Evolutionary conservation across 768 basidiomycete species (phyloP).

Genomic region (Lactifluus subvellereus): DNA sequence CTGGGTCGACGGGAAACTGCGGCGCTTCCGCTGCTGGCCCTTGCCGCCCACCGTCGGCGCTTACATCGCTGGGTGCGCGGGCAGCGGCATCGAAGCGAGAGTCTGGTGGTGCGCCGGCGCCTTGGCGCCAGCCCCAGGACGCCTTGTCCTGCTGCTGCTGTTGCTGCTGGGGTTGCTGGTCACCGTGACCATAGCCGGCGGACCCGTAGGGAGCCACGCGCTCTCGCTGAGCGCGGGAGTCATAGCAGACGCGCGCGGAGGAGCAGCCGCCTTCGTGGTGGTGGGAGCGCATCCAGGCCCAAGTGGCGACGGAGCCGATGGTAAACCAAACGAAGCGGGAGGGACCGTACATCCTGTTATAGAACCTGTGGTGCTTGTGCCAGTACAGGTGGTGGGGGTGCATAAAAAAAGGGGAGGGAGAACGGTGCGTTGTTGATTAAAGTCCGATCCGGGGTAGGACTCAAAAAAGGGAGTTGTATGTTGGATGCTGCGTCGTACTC

Average conservation of each 20-base stretch:
- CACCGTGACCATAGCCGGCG: not conserved
- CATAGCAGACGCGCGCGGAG: slow-evolving; percentile 33
- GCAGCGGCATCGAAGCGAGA: not conserved
- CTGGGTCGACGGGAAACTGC: not conserved
- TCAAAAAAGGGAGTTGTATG: not conserved
- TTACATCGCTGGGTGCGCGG: too few species aligned
- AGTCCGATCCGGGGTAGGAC: too few species aligned
- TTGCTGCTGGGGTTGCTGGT: not conserved
- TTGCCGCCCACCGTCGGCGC: too few species aligned
- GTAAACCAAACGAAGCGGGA: slow-evolving; percentile 66
- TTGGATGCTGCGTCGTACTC: not conserved
- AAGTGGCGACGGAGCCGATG: slow-evolving; percentile 45
- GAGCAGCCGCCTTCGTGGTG: slow-evolving; percentile 28
- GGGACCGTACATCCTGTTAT: slow-evolving; percentile 31
- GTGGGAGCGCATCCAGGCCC: slow-evolving; percentile 36
- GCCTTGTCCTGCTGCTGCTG: not conserved
- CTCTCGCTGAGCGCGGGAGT: slow-evolving; percentile 29
- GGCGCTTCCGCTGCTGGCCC: not conserved
- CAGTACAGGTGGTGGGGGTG: not conserved
- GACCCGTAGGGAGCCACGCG: slow-evolving; percentile 6
- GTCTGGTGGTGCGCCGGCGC: not conserved
- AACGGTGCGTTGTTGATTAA: too few species aligned
- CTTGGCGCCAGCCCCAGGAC: not conserved
- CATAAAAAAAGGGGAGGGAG: not conserved
- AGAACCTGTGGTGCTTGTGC: not conserved